Conservation (phyloP, 306 rosid species). For the Cajanus cajan region DNA sequence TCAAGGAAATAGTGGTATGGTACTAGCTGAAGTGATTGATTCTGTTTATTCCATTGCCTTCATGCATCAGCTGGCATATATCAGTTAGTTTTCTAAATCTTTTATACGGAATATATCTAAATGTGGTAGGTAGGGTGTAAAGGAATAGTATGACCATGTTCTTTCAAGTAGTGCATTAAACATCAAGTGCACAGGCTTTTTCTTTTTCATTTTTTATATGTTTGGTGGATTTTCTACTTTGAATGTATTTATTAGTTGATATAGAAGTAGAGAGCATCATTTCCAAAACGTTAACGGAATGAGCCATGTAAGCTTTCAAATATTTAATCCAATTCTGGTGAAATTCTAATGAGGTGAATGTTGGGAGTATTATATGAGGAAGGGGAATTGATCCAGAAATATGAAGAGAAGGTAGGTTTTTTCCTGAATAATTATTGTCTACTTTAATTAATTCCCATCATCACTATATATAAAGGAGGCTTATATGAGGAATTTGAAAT, state of each 20-base stretch:
- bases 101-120: not conserved
- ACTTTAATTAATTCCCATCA: no score
- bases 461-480: no score
- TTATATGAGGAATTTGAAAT: no score
- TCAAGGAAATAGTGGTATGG: not conserved
- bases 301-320: no score
- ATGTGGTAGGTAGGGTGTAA: not conserved
- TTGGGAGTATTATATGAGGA: no score
- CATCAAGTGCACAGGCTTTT: not conserved
- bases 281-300: no score
- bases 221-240: not conserved
- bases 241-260: not conserved
- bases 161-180: not conserved
- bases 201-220: not conserved
- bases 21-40: not conserved
- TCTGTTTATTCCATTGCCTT: slow-evolving; percentile 1
- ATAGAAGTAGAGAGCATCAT: not conserved
- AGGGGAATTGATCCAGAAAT: no score
- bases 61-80: not conserved
- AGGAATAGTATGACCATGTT: not conserved
- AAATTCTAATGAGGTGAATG: no score
- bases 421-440: no score
- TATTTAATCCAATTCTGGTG: no score
- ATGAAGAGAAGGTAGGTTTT: no score
- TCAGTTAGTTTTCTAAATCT: not conserved